These are phyloP conservation scores for Conticribra weissflogii DNA, from an alignment of 108 stramenopile genomes.

Conservation along the genomic window DNA sequence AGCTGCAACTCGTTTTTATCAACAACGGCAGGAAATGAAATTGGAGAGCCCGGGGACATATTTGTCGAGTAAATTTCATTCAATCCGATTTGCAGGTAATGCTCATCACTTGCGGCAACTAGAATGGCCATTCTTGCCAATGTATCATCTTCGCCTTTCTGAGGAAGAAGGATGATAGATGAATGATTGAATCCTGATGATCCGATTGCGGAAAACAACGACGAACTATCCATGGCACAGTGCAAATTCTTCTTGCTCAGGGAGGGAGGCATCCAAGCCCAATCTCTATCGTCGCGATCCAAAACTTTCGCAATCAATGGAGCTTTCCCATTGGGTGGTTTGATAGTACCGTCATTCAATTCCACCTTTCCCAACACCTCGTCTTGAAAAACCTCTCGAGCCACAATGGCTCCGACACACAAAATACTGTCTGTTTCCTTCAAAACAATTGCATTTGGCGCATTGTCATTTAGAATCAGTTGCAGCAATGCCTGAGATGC, in stretches of 20 bases:
- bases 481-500: conserved; percentile 83
- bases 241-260: neutral
- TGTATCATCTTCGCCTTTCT: neutral
- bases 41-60: neutral
- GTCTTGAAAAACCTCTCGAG: conserved; percentile 65
- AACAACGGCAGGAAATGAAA: neutral
- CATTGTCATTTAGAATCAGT: conserved; percentile 65
- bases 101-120: neutral
- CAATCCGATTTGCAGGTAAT: neutral
- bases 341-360: conserved; percentile 9
- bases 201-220: neutral
- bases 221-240: neutral
- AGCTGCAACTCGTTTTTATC: neutral
- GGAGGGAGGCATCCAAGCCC: neutral
- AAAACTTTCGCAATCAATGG: conserved; percentile 23
- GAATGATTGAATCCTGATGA: neutral
- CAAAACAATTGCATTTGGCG: conserved; percentile 66
- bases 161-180: neutral
- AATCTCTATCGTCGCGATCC: neutral
- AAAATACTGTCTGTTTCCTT: conserved; percentile 69
- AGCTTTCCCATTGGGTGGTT: conserved; percentile 30
- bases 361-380: conserved; percentile 2
- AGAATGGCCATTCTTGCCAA: neutral
- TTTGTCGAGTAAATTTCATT: neutral
- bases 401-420: conserved; percentile 72